Evolutionary conservation across 805 yeast species (phyloP), one percentile per base, ranked within the genome.

Genomic region (Pichia ethanolica): DNA sequence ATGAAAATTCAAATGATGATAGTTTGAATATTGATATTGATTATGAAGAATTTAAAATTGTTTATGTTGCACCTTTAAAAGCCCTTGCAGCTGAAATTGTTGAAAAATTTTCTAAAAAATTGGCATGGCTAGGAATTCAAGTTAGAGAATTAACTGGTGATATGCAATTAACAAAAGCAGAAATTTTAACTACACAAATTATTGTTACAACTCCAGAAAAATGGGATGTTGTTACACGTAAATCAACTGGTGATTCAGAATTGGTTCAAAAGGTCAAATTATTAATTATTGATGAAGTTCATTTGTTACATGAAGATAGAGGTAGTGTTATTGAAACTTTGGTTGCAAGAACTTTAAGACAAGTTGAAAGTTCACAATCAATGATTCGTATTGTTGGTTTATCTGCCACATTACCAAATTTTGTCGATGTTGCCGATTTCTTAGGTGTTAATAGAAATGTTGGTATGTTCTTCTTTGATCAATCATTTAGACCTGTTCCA

Each of bases 141-240:
- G 98, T 91, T 0, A 68, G 93, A 42, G 97, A 90, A 61, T 72
- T 90, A 51, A 90, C 97, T 4, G 97, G 97, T 62, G 97, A 89
- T 69, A 90, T 90, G 96, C 97, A 89, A 61, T 68, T 89, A 47
- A 85, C 95, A 0, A 79, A 81, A 54, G 74, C 83, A 2, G 97
- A 89, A 64, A 88, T 89, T 39, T 64, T 80, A 59, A 77, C 78
- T 1, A 90, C 97, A 0, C 97, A 89, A 63, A 75, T 89, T 39
- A 86, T 89, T 54, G 97, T 89, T 3, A 90, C 97, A 0, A 89
- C 97, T 0, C 97, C 97, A 0, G 97, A 89, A 62, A 89, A 89
- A 65, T 89, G 97, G 97, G 97, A 89, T 69, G 97, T 93, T 3
- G 97, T 93, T 2, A 91, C 99, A 0, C 78, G 98, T 62, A 93